Base-by-base conservation (phyloP, 2,329 filamentous ascomycete species). In the Neodidymelliopsis sp. region DNA sequence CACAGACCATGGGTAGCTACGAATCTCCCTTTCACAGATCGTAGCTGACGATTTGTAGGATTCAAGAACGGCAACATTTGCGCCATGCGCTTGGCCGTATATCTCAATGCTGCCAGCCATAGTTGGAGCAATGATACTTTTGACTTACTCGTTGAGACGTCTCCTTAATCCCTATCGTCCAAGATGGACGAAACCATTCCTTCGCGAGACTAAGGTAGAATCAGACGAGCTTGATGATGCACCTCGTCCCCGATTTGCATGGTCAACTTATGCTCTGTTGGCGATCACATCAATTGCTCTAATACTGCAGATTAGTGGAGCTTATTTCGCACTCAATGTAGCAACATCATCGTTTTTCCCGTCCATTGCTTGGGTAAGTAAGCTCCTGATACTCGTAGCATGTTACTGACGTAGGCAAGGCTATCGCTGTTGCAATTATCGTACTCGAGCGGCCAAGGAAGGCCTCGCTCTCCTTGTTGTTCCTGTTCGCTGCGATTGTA, bases 161-260 rank as follows among this genome's bases (percentile, higher is more conserved):
- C 39, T 73, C 3, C 50, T 73, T 3, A 51, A 62, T n/a, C 44
- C 54, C 4, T 70, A 68, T 60, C 69, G 73, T 30, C 78, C 82
- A 24, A 66, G 59, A 69, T 85, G 83, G 82, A 75, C 74, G 15
- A 72, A 62, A 36, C 73, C 79, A 4, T 84, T 85, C 51, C 67
- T 84, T 9, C 49, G 53, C 33, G 69, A 73, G 53, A 44, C 54
- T 9, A 65, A 67, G 40, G 57, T 63, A 27, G 58, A 47, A 16
- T 34, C 55, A 69, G 37, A 69, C 63, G 42, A 68, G 59, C 37
- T 75, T 67, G 51, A 62, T 58, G 22, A 54, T 63, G 18, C 63
- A 47, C 49, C 65, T 54, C 29, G 56, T 62, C 29, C 51, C 57
- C 65, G 65, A 52, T 54, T 75, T 12, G 48, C 56, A 30, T 54